Conservation (phyloP, 306 rosid species). For the Casuarina equisetifolia region DNA sequence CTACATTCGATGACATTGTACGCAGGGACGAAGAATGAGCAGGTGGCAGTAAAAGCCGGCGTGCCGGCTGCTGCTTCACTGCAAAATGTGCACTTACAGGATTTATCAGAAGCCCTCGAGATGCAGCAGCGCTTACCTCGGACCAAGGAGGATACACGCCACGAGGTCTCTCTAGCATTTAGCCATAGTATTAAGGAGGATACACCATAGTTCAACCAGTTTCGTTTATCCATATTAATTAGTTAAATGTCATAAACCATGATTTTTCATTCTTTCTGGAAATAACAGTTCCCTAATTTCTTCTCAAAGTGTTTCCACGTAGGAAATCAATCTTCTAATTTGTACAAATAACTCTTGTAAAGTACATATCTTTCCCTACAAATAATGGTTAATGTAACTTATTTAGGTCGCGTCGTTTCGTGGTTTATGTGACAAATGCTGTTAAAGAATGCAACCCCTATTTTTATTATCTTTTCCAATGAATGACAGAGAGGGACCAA, state of each 20-base stretch:
- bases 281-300: not conserved
- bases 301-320: not conserved
- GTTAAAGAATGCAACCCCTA: conserved; percentile 9
- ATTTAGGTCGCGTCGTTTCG: not conserved
- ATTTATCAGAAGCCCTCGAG: conserved; percentile 25
- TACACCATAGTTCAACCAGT: conserved; percentile 24
- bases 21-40: not conserved
- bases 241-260: not conserved
- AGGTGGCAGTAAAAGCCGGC: conserved; percentile 9
- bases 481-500: conserved; percentile 28
- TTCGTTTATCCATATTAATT: not conserved
- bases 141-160: conserved; percentile 30
- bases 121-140: conserved; percentile 41
- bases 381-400: not conserved
- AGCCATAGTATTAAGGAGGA: not conserved
- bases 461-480: conserved; percentile 18
- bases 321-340: not conserved
- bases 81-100: conserved; percentile 30
- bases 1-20: no score
- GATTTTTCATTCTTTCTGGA: not conserved
- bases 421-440: not conserved
- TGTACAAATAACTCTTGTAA: not conserved
- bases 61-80: conserved; percentile 28
- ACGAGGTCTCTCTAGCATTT: conserved; percentile 37
- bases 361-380: not conserved